Conservation (phyloP, 768 basidiomycete species). For the Lactarius sanguifluus region DNA sequence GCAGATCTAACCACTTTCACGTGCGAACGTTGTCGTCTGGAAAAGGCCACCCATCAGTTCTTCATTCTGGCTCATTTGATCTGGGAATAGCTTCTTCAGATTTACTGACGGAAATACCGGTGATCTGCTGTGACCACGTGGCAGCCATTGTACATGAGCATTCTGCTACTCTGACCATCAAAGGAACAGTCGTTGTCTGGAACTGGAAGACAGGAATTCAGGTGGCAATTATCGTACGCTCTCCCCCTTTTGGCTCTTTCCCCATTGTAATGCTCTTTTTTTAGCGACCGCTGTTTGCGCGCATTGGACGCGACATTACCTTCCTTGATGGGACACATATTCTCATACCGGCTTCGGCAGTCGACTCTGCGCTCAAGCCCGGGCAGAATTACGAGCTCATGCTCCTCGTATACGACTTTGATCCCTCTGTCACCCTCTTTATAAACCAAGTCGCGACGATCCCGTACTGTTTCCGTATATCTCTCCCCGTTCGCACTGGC, state of each 20-base stretch:
- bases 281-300: conserved; percentile 14
- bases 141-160: conserved; percentile 14
- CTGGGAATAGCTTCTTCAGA: conserved; percentile 11
- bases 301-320: conserved; percentile 12
- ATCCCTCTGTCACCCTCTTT: background rate
- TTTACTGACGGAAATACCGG: background rate
- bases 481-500: conserved; percentile 15
- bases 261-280: background rate
- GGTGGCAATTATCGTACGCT: conserved; percentile 13
- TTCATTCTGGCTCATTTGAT: conserved; percentile 13
- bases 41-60: conserved; percentile 10
- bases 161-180: background rate
- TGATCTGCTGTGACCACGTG: conserved; percentile 15
- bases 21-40: conserved; percentile 22
- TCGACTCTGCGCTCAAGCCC: conserved; percentile 12
- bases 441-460: background rate
- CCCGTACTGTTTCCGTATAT: conserved; percentile 15
- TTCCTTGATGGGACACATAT: conserved; percentile 22
- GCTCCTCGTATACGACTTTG: conserved; percentile 13
- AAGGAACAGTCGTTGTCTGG: conserved; percentile 13
- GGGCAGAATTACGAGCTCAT: conserved; percentile 15
- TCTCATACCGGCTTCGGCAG: conserved; percentile 11
- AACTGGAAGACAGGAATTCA: conserved; percentile 21
- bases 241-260: no score
- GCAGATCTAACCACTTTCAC: conserved; percentile 12